Evolutionary conservation across 1,139 yeast genomes (phyloP), one percentile per base, ranked within the genome.

Genomic region (Kluyveromyces sp.): DNA sequence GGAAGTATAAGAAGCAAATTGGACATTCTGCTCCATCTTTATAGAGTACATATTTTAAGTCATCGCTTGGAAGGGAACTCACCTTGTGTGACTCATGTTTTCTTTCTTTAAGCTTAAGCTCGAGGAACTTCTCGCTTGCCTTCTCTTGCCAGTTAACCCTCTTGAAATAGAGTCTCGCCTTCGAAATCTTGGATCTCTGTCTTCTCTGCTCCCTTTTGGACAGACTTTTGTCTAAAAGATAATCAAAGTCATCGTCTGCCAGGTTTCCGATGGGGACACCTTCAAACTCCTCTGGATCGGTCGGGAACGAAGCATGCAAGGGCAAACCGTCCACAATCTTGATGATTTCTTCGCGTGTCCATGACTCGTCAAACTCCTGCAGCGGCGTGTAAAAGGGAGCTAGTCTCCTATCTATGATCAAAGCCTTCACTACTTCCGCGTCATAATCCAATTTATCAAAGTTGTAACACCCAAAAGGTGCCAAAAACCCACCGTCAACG

Each of bases 351-450:
- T 78, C 77, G 54, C 83, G 87, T 1, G 79, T 68, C 96, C 96
- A 87, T 27, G 65, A 55, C n/a, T 74, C 78, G 50, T 84, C 82
- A 59, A 75, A 86, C 59, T 88, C 96, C 58, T 86, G 88, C 45
- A 92, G 69, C 0, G 97, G 97, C 3, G 90, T 84, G 63, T 78
- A 92, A 63, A 92, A 92, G 1, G 98, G 97, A 0, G 97, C 90
- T 41, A 92, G 59, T 54, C 74, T 75, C 39, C 98, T 75, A 15
- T 75, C 75, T 33, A 78, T 66, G 4, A 90, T 84, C 37, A 86
- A 68, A 28, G 69, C 74, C 42, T 87, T 76, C 7, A 90, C 96
- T 2, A 83, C 71, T 34, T 77, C 78, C 15, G 85, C 77, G 59
- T 83, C 78, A 66, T 79, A 92, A 62, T 86, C 96, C 51, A 86